Percentiles rank a stretch among this genome's conserved stretches.
Conservation (phyloP, 495 filamentous ascomycete species). For the Penicillium paxilli region DNA sequence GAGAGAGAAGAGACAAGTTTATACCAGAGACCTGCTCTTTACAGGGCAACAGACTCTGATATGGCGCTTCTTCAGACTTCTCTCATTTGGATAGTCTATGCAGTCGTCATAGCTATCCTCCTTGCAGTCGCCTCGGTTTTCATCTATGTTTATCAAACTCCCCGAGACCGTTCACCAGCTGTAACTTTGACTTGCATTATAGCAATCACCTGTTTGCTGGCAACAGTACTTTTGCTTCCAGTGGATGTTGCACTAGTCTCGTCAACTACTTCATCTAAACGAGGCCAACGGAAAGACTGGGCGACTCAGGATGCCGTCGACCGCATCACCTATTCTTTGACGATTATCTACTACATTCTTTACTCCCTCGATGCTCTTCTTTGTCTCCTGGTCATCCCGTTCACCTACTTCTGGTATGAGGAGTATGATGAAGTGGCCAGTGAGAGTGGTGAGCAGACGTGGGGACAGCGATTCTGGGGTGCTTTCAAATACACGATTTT, state of each 20-base stretch:
- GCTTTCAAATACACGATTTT: constrained; percentile 88
- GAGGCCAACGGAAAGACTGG: constrained; percentile 91
- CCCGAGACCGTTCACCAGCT: constrained; percentile 76
- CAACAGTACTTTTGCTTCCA: constrained; percentile 87
- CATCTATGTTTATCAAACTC: constrained; percentile 83
- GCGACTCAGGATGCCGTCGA: constrained; percentile 77
- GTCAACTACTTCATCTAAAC: constrained; percentile 71
- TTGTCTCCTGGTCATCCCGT: constrained; percentile 87
- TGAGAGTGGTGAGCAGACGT: constrained; percentile 72
- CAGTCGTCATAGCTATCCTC: constrained; percentile 69
- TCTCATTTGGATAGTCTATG: constrained; percentile 92
- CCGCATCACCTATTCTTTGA: constrained; percentile 73
- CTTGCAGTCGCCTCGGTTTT: constrained; percentile 75
- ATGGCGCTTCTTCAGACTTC: constrained; percentile 79
- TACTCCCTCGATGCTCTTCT: constrained; percentile 92
- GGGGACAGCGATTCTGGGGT: constrained; percentile 68
- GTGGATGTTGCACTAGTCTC: constrained; percentile 95
- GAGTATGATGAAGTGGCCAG: constrained; percentile 87
- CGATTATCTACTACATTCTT: constrained; percentile 86
- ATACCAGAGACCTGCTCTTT: too few species aligned
- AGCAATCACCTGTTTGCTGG: constrained; percentile 81
- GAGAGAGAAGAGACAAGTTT: too few species aligned
- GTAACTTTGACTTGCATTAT: constrained; percentile 83
- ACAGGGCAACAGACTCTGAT: constrained; percentile 13
- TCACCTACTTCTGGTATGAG: constrained; percentile 98